These are phyloP conservation scores for Plenodomus tracheiphilus DNA, from an alignment of 2,329 filamentous ascomycete species.

Conservation along the genomic window DNA sequence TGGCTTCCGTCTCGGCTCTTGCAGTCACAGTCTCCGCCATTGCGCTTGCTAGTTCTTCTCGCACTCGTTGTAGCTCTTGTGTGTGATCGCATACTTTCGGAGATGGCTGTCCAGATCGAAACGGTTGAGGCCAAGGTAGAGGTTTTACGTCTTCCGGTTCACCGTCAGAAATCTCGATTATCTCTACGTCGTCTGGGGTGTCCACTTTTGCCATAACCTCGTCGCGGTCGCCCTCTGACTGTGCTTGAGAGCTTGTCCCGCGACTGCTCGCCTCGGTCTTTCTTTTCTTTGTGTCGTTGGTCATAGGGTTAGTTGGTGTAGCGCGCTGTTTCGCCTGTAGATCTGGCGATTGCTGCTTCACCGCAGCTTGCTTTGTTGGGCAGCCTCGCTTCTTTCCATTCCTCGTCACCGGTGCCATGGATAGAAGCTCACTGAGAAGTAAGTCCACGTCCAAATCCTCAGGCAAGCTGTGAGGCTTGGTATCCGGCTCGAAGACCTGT, in stretches of 20 bases:
- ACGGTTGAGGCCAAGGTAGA: not conserved
- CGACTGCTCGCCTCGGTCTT: not conserved
- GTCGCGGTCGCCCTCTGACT: not conserved
- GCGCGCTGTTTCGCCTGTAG: not conserved
- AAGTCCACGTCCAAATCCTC: not conserved
- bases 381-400: not conserved
- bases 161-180: conserved; percentile 1
- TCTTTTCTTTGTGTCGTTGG: not conserved
- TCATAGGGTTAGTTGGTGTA: not conserved
- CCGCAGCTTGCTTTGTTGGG: not conserved
- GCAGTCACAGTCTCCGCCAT: not conserved
- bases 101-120: not conserved
- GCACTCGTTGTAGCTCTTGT: not conserved
- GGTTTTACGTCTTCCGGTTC: not conserved
- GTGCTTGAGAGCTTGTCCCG: not conserved
- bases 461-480: not conserved
- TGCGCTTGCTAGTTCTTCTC: not conserved
- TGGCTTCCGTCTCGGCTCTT: not conserved
- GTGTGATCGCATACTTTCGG: not conserved
- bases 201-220: not conserved
- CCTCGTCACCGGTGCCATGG: not conserved
- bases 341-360: not conserved
- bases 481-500: not conserved
- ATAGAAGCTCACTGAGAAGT: not conserved
- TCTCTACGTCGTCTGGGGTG: not conserved